phyloP scores from a whole-genome alignment of 1,284 basidiomycete genomes.

The Sutorius eximius region DNA sequence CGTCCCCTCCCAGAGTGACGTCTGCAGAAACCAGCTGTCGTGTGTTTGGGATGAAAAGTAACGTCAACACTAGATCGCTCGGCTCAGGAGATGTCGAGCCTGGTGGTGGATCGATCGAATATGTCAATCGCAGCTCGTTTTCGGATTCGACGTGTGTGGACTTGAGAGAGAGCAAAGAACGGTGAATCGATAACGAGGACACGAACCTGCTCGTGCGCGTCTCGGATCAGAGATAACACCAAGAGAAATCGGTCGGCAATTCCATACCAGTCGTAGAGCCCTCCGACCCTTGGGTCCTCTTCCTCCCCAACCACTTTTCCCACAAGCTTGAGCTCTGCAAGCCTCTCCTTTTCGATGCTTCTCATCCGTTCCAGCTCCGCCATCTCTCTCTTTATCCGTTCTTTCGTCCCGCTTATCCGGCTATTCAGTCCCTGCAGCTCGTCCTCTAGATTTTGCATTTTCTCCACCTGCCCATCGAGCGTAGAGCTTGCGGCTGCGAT shows the following conservation, averaged over 20 bases:
- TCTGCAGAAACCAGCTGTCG: slow-evolving; percentile 58
- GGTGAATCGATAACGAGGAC: slow-evolving; percentile 63
- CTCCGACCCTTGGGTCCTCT: slow-evolving; percentile 61
- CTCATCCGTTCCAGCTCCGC: slow-evolving; percentile 64
- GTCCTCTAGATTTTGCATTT: slow-evolving; percentile 74
- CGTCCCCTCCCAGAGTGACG: slow-evolving; percentile 47
- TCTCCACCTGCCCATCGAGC: slow-evolving; percentile 65
- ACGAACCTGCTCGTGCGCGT: slow-evolving; percentile 54
- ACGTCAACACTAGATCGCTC: slow-evolving; percentile 47
- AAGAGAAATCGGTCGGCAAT: background rate
- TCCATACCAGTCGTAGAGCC: slow-evolving; percentile 68
- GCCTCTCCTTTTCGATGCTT: slow-evolving; percentile 70
- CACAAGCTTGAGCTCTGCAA: slow-evolving; percentile 67
- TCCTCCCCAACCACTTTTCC: slow-evolving; percentile 61
- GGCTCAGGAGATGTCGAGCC: slow-evolving; percentile 17
- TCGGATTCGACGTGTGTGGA: slow-evolving; percentile 62
- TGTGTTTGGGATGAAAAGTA: slow-evolving; percentile 71
- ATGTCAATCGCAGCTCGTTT: slow-evolving; percentile 73
- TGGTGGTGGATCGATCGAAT: slow-evolving; percentile 42
- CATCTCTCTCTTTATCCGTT: slow-evolving; percentile 54
- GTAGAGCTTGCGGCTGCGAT: slow-evolving; percentile 68
- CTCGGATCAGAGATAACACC: background rate
- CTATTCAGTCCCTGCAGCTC: slow-evolving; percentile 46
- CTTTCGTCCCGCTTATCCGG: slow-evolving; percentile 54
- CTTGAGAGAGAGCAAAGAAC: slow-evolving; percentile 58